Conservation (phyloP, 768 basidiomycete genomes). For the Collybia mongolica region DNA sequence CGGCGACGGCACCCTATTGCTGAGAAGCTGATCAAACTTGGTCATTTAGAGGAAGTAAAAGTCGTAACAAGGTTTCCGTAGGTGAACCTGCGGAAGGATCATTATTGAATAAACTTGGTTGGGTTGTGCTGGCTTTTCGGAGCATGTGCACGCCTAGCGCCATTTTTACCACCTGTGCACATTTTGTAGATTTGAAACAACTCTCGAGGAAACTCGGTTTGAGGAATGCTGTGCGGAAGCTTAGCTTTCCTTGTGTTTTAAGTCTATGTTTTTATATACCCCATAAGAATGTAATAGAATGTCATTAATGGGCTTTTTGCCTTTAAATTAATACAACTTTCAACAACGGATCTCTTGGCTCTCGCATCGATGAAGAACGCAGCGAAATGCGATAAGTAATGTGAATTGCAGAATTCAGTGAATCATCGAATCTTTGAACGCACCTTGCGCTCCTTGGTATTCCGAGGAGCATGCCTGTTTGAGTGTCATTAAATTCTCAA, state of each 20-base stretch:
- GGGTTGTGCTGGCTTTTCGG: constrained; percentile 30
- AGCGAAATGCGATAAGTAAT: no score
- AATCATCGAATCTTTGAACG: constrained; percentile 84
- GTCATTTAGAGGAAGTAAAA: constrained; percentile 75
- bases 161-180: constrained; percentile 50
- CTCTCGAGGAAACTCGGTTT: constrained; percentile 15
- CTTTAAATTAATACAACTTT: no score
- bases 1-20: constrained; percentile 40
- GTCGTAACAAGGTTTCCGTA: constrained; percentile 81
- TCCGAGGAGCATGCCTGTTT: constrained; percentile 75
- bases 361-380: no score
- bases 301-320: no score
- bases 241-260: no score
- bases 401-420: no score
- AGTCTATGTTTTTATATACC: no score
- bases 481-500: constrained; percentile 68
- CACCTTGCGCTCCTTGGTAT: constrained; percentile 77
- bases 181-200: constrained; percentile 24
- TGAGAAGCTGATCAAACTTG: constrained; percentile 2
- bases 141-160: constrained; percentile 36
- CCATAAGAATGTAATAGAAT: constrained; percentile 23
- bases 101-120: constrained; percentile 45
- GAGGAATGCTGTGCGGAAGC: constrained; percentile 9
- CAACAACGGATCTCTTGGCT: no score
- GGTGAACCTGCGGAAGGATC: constrained; percentile 83